A percentile compares a stretch with the other conserved stretches of the same genome.
Evolutionary conservation across 2,329 filamentous ascomycete species (phyloP).

Genomic region (Calycina herbarum): DNA sequence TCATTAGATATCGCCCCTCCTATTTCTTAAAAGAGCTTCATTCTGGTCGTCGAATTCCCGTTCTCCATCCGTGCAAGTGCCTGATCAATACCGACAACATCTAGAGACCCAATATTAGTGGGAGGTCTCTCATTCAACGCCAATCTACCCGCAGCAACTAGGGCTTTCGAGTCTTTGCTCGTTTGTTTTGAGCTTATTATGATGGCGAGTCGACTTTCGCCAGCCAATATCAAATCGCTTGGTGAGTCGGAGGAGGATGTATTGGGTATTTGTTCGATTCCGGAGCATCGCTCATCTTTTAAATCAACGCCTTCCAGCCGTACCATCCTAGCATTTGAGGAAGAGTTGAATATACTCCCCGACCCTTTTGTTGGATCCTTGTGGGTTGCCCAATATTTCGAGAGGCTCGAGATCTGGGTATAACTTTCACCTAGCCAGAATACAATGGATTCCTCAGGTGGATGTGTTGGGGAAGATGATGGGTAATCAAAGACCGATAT

Average conservation of each 20-base stretch:
- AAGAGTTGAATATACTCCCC: conserved; percentile 31
- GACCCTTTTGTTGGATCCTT: conserved; percentile 23
- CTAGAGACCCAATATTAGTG: conserved; percentile 42
- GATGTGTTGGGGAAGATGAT: conserved; percentile 27
- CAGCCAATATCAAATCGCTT: conserved; percentile 35
- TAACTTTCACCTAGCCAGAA: conserved; percentile 38
- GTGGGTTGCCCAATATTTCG: conserved; percentile 37
- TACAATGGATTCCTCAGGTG: conserved; percentile 36
- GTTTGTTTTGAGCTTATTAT: conserved; percentile 24
- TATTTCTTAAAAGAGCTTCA: conserved; percentile 24
- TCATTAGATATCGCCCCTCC: conserved; percentile 8
- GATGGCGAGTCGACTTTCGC: conserved; percentile 37
- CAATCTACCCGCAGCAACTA: conserved; percentile 17
- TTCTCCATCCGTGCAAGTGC: conserved; percentile 56
- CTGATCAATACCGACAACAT: conserved; percentile 66
- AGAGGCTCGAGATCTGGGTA: conserved; percentile 35
- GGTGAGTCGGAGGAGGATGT: conserved; percentile 18
- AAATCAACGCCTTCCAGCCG: conserved; percentile 36
- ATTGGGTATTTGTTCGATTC: conserved; percentile 33
- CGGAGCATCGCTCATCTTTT: conserved; percentile 36
- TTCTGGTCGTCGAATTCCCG: conserved; percentile 17
- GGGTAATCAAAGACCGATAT: conserved; percentile 36
- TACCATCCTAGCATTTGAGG: conserved; percentile 28
- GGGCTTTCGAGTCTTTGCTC: conserved; percentile 12
- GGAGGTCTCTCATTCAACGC: conserved; percentile 28